Evolutionary conservation across 768 basidiomycete species (phyloP), one percentile per base, ranked within the genome.

Genomic region (Pisolithus sp.): DNA sequence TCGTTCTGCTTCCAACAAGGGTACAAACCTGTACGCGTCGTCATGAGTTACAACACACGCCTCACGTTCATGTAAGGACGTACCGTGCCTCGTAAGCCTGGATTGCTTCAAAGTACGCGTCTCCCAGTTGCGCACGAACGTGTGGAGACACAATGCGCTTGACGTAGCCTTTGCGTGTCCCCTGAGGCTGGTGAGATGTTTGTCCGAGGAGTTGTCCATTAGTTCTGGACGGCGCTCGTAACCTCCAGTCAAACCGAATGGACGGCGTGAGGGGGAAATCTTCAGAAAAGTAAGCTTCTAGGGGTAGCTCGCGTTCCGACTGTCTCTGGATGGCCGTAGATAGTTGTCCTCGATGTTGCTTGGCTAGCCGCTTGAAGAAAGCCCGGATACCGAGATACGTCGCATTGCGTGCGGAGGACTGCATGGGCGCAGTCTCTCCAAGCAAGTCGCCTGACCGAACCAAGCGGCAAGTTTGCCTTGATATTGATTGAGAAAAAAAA

Each of bases 231-330:
- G 70, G 53, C 7, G 83, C 76, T 18, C 81, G 73, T 37, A 72
- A 58, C 39, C 82, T 73, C 85, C 86, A 87, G 58, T 86, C 79
- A 62, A 81, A 84, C 7, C 85, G 60, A 26, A 59, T 24, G 10
- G 62, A 54, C 10, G 68, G 62, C 1, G 48, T 24, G 17, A 66
- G 60, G 23, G 66, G 64, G 0, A 64, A 66, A 45, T 56, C 50
- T 50, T 65, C 67, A 23, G 67, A 62, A 13, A 69, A 69, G 49
- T 60, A 68, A 1, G 47, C 46, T 39, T 67, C 66, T 5, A 58
- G 55, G n/a, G 66, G 59, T 9, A 66, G 57, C 18, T 62, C 53
- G 17, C 57, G 53, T 7, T 52, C 54, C 24, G 59, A 56, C 13
- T 56, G 54, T 21, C 59, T 60, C 47, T 21, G 20, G 26, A 9